phyloP scores from a whole-genome alignment of 2,329 filamentous ascomycete species.

The Diaporthe sp. region DNA sequence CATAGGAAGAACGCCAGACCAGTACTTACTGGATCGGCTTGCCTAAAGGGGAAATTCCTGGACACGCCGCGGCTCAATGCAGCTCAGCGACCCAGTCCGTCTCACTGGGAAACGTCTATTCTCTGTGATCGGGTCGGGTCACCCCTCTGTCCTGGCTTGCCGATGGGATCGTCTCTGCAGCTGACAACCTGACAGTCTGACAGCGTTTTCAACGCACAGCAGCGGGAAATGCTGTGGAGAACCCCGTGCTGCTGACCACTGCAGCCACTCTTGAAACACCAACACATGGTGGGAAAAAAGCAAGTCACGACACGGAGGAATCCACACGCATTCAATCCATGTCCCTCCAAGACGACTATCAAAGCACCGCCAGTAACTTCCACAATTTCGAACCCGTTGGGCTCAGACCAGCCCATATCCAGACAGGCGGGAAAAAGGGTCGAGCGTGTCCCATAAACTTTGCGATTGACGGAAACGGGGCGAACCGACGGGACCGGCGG shows the following conservation, averaged over 20 bases:
- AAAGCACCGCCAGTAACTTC: background rate
- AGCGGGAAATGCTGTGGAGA: constrained; percentile 12
- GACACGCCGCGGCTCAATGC: background rate
- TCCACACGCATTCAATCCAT: background rate
- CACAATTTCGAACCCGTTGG: background rate
- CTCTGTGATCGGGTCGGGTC: background rate
- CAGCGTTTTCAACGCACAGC: background rate
- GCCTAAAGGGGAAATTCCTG: constrained; percentile 16
- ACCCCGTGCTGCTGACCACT: constrained; percentile 23
- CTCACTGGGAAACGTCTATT: background rate
- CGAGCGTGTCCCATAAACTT: constrained; percentile 23
- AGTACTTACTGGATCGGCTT: constrained; percentile 18
- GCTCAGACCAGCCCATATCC: constrained; percentile 32
- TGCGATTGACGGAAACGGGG: constrained; percentile 39
- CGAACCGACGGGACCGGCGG: constrained; percentile 40
- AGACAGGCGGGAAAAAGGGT: constrained; percentile 29
- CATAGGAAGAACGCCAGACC: background rate
- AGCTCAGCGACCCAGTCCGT: constrained; percentile 5
- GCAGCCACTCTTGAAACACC: constrained; percentile 25
- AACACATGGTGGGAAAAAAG: constrained; percentile 17
- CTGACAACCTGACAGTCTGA: constrained; percentile 18
- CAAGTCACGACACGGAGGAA: constrained; percentile 8
- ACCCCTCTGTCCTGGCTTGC: background rate
- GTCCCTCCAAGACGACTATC: background rate
- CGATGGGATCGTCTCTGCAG: constrained; percentile 23